Percentiles rank a stretch among this genome's conserved stretches.
phyloP scores from a whole-genome alignment of 768 basidiomycete genomes.

The Rhodotorula diobovata region DNA sequence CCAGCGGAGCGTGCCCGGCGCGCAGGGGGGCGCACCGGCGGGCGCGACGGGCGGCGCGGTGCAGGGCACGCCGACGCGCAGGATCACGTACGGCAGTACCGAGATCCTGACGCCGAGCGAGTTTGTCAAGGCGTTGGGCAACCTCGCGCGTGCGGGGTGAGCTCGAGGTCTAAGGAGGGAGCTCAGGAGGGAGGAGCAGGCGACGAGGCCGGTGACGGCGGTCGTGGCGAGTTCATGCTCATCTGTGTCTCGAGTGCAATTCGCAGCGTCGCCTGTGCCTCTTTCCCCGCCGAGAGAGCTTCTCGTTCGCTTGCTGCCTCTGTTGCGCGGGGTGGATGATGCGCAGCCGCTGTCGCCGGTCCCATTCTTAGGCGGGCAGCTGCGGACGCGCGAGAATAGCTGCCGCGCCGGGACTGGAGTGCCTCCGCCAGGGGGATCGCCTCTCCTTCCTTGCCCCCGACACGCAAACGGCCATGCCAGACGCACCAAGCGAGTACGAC shows the following conservation, averaged over 20 bases:
- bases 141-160: conserved; percentile 38
- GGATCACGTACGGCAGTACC: conserved; percentile 89
- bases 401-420: too few species aligned
- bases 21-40: background rate
- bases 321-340: background rate
- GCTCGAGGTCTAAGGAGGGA: too few species aligned
- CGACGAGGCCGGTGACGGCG: background rate
- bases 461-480: background rate
- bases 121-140: conserved; percentile 69
- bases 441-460: background rate
- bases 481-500: conserved; percentile 12
- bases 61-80: conserved; percentile 56
- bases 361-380: too few species aligned
- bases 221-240: background rate
- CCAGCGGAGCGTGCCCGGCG: conserved; percentile 40
- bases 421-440: too few species aligned
- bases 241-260: background rate
- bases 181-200: too few species aligned
- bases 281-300: too few species aligned
- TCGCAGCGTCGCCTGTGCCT: background rate
- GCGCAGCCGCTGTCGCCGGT: too few species aligned
- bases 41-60: conserved; percentile 4
- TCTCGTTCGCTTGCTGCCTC: background rate
- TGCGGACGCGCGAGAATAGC: too few species aligned
- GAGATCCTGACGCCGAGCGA: conserved; percentile 86